Percentiles rank a stretch among this genome's conserved stretches.
Conservation (phyloP, 805 yeast species). For the Teunomyces gatunensis region DNA sequence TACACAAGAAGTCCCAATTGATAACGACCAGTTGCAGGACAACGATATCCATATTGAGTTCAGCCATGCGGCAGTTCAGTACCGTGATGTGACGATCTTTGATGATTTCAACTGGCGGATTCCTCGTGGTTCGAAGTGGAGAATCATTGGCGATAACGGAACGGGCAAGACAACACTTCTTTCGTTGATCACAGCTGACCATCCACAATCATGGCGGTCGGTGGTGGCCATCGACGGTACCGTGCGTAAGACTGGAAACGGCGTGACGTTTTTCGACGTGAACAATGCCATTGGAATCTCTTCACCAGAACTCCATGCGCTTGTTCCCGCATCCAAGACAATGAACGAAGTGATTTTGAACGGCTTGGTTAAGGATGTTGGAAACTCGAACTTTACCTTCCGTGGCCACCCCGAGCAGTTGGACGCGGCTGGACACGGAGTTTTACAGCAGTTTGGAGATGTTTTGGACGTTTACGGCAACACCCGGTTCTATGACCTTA, state of each 20-base stretch:
- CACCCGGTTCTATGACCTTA: slow-evolving; percentile 48
- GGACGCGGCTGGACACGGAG: slow-evolving; percentile 13
- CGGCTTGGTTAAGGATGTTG: slow-evolving; percentile 61
- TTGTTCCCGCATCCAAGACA: slow-evolving; percentile 62
- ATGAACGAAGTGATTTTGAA: slow-evolving; percentile 62
- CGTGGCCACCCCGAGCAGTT: slow-evolving; percentile 26
- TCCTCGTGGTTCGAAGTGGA: slow-evolving; percentile 77
- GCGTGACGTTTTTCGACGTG: slow-evolving; percentile 71
- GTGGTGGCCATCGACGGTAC: slow-evolving; percentile 62
- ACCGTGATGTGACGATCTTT: slow-evolving; percentile 61
- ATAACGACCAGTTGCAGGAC: not conserved
- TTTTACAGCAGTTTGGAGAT: slow-evolving; percentile 21
- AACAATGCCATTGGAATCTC: slow-evolving; percentile 80
- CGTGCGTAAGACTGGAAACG: slow-evolving; percentile 69
- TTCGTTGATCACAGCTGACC: slow-evolving; percentile 86
- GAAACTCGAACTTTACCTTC: slow-evolving; percentile 51
- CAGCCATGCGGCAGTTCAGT: slow-evolving; percentile 60
- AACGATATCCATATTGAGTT: slow-evolving; percentile 42
- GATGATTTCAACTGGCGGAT: slow-evolving; percentile 64
- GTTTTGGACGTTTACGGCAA: slow-evolving; percentile 37
- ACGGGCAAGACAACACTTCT: slow-evolving; percentile 89
- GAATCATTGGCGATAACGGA: slow-evolving; percentile 85
- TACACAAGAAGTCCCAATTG: not conserved
- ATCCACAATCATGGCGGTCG: slow-evolving; percentile 92
- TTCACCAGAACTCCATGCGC: slow-evolving; percentile 89